Conservation (phyloP, 2,329 filamentous ascomycete species). For the Akanthomyces lecanii region DNA sequence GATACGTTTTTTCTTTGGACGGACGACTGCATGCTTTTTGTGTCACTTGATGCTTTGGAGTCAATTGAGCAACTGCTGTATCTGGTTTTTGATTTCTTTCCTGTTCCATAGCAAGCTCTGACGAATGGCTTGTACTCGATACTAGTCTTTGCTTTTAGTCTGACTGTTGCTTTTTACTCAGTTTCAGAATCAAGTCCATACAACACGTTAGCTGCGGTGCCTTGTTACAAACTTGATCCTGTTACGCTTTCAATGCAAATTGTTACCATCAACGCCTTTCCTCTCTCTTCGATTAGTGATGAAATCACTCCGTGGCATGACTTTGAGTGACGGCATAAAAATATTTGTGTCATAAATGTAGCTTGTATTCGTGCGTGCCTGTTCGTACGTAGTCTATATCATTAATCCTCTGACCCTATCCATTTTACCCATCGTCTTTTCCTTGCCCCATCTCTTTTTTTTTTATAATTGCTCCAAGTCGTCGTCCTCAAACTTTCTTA, state of each 20-base stretch:
- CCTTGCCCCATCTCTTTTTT: slow-evolving; percentile 10
- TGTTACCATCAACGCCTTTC: too few species aligned
- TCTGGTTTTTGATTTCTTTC: slow-evolving; percentile 18
- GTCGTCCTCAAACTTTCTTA: slow-evolving; percentile 79
- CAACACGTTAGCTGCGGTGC: neutral
- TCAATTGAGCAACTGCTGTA: neutral
- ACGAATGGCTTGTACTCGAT: neutral
- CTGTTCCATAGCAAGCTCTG: slow-evolving; percentile 7
- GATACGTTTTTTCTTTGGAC: slow-evolving; percentile 17
- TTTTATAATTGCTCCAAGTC: slow-evolving; percentile 31
- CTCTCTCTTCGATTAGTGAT: too few species aligned
- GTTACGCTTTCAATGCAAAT: too few species aligned
- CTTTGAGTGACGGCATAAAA: neutral
- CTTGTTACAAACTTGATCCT: neutral
- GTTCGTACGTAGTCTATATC: slow-evolving; percentile 6
- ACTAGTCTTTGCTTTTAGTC: neutral
- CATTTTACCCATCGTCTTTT: neutral
- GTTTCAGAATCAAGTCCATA: neutral
- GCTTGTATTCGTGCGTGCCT: neutral
- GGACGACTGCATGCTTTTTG: slow-evolving; percentile 6
- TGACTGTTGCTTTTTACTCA: neutral
- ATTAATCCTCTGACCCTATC: neutral
- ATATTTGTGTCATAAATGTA: neutral
- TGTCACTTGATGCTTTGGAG: neutral
- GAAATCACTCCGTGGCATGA: too few species aligned